phyloP scores from a whole-genome alignment of 192 early-diverging fungal genomes.

The Entomortierella beljakovae region DNA sequence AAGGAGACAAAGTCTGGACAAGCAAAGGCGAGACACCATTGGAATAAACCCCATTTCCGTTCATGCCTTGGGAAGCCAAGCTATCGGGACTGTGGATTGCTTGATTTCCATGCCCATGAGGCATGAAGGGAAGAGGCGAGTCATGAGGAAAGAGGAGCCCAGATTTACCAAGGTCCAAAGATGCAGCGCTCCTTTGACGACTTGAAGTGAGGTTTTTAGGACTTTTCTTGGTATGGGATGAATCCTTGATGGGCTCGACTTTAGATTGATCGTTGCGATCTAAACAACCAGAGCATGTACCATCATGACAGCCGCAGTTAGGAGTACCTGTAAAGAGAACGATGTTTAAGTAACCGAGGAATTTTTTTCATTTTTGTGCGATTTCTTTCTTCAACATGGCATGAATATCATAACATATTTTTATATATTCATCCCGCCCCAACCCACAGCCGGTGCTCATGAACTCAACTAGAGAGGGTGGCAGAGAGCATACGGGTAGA shows the following conservation, averaged over 20 bases:
- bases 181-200: conserved; percentile 32
- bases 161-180: conserved; percentile 44
- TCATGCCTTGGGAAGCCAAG: conserved; percentile 14
- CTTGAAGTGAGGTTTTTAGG: conserved; percentile 16
- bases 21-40: conserved; percentile 29
- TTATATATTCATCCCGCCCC: conserved; percentile 5
- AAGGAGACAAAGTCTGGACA: conserved; percentile 40
- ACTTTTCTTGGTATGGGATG: conserved; percentile 4
- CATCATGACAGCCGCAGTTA: conserved; percentile 35
- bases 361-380: no score
- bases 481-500: conserved; percentile 3
- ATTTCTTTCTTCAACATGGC: conserved; percentile 2
- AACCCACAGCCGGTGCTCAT: not conserved
- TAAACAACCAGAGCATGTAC: conserved; percentile 27
- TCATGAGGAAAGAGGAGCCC: conserved; percentile 33
- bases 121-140: conserved; percentile 37
- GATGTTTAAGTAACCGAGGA: conserved; percentile 26
- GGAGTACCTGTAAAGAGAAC: conserved; percentile 41
- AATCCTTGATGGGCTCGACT: conserved; percentile 24
- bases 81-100: conserved; percentile 36
- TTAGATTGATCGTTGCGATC: conserved; percentile 14
- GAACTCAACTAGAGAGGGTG: not conserved
- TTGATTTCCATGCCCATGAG: conserved; percentile 25
- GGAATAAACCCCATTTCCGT: conserved; percentile 12
- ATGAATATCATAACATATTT: conserved; percentile 2